These are phyloP conservation scores for Geosmithia putterillii DNA, from an alignment of 2,329 filamentous ascomycete species.

Conservation along the genomic window DNA sequence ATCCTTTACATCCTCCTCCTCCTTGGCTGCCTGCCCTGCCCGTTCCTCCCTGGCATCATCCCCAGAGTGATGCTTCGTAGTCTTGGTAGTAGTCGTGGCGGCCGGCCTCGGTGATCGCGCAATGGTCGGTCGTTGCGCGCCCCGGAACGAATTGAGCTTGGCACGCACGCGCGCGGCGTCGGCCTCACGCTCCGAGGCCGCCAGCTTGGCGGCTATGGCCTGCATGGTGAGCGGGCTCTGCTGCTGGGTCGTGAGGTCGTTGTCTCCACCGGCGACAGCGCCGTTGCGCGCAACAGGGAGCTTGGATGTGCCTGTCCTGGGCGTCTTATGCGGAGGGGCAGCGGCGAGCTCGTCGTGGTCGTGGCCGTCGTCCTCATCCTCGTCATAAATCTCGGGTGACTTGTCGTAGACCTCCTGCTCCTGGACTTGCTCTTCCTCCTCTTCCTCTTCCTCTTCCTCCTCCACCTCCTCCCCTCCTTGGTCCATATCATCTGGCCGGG, in stretches of 20 bases:
- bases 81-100: too few relatives aligned
- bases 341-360: conserved; percentile 1
- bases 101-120: conserved; percentile 3
- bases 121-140: conserved; percentile 15
- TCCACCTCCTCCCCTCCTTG: conserved; percentile 6
- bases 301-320: conserved; percentile 1
- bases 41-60: background rate
- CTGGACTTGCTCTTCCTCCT: conserved; percentile 6
- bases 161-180: conserved; percentile 51
- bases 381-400: background rate
- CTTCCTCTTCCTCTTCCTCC: conserved; percentile 4
- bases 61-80: background rate
- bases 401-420: background rate
- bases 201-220: conserved; percentile 49
- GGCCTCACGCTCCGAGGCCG: conserved; percentile 50
- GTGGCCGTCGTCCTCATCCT: background rate
- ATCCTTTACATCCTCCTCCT: background rate
- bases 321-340: conserved; percentile 8
- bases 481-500: conserved; percentile 8
- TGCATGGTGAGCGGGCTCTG: conserved; percentile 50
- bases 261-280: conserved; percentile 9
- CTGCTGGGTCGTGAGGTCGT: conserved; percentile 18
- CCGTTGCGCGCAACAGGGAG: conserved; percentile 17
- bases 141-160: conserved; percentile 44
- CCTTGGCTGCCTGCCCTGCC: background rate